phyloP scores from a whole-genome alignment of 2,329 filamentous ascomycete genomes.

The Colletotrichum agaves region DNA sequence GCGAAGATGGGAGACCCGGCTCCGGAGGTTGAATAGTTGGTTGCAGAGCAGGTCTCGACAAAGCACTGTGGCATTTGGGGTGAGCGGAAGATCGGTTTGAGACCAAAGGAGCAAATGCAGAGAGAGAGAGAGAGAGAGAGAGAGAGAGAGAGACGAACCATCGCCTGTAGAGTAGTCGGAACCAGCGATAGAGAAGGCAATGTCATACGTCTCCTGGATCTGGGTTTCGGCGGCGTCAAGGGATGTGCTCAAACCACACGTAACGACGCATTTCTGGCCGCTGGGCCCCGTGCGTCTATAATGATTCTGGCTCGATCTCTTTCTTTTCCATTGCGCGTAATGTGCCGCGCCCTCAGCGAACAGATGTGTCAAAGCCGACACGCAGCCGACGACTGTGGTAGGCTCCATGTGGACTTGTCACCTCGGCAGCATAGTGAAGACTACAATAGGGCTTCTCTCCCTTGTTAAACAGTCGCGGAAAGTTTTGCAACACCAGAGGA shows the following conservation, averaged over 20 bases:
- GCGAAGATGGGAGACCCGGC: slow-evolving; percentile 44
- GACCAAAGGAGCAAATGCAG: not conserved
- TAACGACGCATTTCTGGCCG: slow-evolving; percentile 34
- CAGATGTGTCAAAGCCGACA: slow-evolving; percentile 37
- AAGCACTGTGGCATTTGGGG: not conserved
- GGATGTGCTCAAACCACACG: slow-evolving; percentile 49
- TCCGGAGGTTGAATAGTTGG: slow-evolving; percentile 42
- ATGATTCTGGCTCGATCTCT: slow-evolving; percentile 47
- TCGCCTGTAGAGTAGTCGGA: slow-evolving; percentile 49
- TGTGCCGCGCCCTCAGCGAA: slow-evolving; percentile 37
- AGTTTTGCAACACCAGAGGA: not conserved
- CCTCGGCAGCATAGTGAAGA: slow-evolving; percentile 24
- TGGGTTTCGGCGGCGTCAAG: slow-evolving; percentile 45
- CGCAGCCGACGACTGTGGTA: slow-evolving; percentile 39
- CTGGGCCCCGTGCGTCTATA: slow-evolving; percentile 41
- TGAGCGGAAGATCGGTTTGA: slow-evolving; percentile 38
- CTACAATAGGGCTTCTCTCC: too few species aligned
- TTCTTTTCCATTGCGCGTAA: slow-evolving; percentile 50
- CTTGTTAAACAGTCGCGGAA: not conserved
- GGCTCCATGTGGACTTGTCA: slow-evolving; percentile 38
- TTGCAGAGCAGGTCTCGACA: slow-evolving; percentile 45
- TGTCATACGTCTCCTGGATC: slow-evolving; percentile 48
- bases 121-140: too few species aligned
- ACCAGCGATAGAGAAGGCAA: slow-evolving; percentile 49
- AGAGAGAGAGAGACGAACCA: slow-evolving; percentile 44